phyloP scores from a whole-genome alignment of 2,329 filamentous ascomycete genomes.

The Botrytis aclada region DNA sequence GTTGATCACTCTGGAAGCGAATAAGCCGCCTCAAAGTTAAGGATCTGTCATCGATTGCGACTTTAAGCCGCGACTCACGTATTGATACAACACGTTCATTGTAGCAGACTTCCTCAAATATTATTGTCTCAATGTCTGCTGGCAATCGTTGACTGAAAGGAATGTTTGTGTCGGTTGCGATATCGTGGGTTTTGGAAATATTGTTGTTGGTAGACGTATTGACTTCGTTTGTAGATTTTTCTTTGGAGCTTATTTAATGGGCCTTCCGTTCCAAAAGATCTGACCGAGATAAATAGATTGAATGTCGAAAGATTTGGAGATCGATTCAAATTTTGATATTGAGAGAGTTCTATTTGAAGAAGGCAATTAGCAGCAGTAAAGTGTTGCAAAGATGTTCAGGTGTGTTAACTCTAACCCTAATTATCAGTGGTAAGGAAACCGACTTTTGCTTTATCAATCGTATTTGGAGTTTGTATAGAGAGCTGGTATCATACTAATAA shows the following conservation, averaged over 20 bases:
- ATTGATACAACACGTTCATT: neutral
- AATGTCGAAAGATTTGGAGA: neutral
- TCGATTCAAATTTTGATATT: neutral
- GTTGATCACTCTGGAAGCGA: neutral
- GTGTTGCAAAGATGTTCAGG: neutral
- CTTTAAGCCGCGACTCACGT: too few relatives aligned
- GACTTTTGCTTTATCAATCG: too few relatives aligned
- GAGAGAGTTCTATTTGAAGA: neutral
- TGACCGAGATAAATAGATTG: neutral
- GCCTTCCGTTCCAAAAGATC: neutral
- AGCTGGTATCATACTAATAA: neutral
- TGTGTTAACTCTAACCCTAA: too few relatives aligned
- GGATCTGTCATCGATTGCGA: neutral
- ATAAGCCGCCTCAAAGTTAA: accelerated
- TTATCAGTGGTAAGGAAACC: neutral
- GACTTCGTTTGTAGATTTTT: too few relatives aligned
- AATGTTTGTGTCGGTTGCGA: neutral
- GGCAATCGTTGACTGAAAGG: neutral
- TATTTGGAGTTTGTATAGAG: too few relatives aligned
- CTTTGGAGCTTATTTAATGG: too few relatives aligned
- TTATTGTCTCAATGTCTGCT: neutral
- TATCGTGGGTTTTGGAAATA: too few relatives aligned
- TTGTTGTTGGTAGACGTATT: neutral
- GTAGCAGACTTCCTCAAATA: neutral
- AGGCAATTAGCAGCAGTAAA: neutral